Base-by-base conservation (phyloP, 2,329 filamentous ascomycete genomes). In the Aspergillus phoenicis region DNA sequence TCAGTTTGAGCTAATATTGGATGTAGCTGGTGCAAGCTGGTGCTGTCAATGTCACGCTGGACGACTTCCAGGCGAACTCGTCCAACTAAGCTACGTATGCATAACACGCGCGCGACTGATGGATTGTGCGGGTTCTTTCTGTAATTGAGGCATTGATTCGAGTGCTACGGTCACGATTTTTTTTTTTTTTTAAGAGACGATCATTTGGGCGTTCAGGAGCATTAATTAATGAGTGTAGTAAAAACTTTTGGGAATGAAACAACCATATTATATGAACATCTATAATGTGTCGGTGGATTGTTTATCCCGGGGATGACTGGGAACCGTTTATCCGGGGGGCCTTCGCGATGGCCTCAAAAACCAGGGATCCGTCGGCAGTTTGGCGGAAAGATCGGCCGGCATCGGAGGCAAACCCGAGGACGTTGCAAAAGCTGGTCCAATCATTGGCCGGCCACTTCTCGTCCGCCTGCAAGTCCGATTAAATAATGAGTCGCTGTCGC, bases 1-100 rank as follows among this genome's bases (percentile, higher is more conserved):
- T 36, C 33, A 36, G 64, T 57, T 62, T 64, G 64, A 61, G 62
- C 56, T 39, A 53, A 62, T 49, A 24, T 41, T 52, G 20, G 52
- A 62, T 65, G 56, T 62, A 93, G 89, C 87, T 99, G 64, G 93
- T 98, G 30, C 91, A 97, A 87, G 93, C 95, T 5, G 94, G 95
- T 53, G 94, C 95, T 8, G 93, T 98, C 11, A 91, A 87, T 59
- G 88, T 98, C 55, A 92, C 91, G 0, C 78, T 95, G 11, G 90
- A 96, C 65, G 91, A 90, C 5, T 91, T 98, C 73, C 85, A 89
- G 67, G 93, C 93, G 28, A 64, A 61, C 54, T 43, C 62, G 20
- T 28, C 59, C 24, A 61, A 64, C 15, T 60, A 53, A 58, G 56
- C 30, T 28, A 56, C 61, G 41, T 60, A 59, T 30, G 51, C 59